phyloP scores from a whole-genome alignment of 257 asterid species.

The Solanum etuberosum region DNA sequence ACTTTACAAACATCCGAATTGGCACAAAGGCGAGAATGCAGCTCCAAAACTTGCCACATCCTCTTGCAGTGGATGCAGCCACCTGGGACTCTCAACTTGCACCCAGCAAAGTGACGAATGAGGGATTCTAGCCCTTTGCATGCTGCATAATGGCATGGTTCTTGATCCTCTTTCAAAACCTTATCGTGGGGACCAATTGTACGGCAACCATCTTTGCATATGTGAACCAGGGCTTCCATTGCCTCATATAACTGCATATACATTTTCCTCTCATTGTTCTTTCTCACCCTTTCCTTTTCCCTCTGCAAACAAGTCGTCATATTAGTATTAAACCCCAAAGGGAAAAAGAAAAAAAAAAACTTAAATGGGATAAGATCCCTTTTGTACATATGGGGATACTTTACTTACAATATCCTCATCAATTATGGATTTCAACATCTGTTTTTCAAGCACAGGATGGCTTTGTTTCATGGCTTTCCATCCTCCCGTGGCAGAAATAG shows the following conservation, averaged over 20 bases:
- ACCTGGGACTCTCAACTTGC: slow-evolving; percentile 55
- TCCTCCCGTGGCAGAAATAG: slow-evolving; percentile 56
- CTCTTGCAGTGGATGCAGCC: slow-evolving; percentile 86
- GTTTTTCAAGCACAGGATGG: slow-evolving; percentile 68
- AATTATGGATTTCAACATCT: slow-evolving; percentile 30
- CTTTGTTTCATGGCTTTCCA: slow-evolving; percentile 82
- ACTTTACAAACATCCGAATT: slow-evolving; percentile 48
- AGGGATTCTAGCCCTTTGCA: slow-evolving; percentile 65
- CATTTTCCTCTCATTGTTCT: slow-evolving; percentile 34
- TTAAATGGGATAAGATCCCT: not conserved
- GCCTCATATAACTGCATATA: slow-evolving; percentile 68
- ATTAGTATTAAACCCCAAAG: not conserved
- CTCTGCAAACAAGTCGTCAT: slow-evolving; percentile 19
- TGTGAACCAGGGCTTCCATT: slow-evolving; percentile 89
- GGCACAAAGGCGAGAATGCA: slow-evolving; percentile 77
- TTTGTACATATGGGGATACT: not conserved
- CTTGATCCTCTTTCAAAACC: slow-evolving; percentile 24
- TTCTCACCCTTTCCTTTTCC: slow-evolving; percentile 37
- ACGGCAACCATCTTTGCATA: slow-evolving; percentile 77
- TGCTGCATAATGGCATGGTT: slow-evolving; percentile 56
- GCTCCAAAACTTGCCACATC: slow-evolving; percentile 74
- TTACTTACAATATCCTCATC: slow-evolving; percentile 47
- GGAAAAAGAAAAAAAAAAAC: not conserved
- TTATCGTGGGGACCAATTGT: slow-evolving; percentile 73
- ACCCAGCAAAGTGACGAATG: slow-evolving; percentile 69